These are phyloP conservation scores for Wallacemonas rigidus DNA, from an alignment of 208 protist species.

Conservation along the genomic window DNA sequence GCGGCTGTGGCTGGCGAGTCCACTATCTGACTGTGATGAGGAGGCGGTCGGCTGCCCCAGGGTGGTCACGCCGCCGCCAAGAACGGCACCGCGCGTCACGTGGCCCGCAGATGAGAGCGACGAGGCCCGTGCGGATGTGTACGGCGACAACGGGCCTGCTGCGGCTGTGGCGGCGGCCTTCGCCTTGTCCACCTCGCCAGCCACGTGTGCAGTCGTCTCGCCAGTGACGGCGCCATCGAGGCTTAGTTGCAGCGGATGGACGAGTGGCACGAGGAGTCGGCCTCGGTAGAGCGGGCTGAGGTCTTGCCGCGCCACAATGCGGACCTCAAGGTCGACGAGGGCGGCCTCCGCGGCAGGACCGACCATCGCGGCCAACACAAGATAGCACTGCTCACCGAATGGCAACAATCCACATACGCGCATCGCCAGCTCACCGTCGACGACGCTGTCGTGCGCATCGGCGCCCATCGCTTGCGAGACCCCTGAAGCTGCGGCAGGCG, in stretches of 20 bases:
- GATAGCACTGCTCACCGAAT: constrained; percentile 50
- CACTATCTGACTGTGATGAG: neutral
- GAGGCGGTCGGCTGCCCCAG: neutral
- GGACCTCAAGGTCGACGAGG: constrained; percentile 64
- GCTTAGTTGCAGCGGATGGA: constrained; percentile 66
- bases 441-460: neutral
- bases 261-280: constrained; percentile 46
- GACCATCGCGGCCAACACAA: constrained; percentile 47
- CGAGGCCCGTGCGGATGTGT: constrained; percentile 11
- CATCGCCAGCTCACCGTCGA: constrained; percentile 1
- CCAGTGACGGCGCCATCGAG: constrained; percentile 28
- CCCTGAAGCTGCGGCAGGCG: neutral
- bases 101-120: neutral
- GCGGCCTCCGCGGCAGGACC: constrained; percentile 35
- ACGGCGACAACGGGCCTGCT: neutral
- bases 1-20: neutral
- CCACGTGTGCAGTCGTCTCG: neutral
- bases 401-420: constrained; percentile 68
- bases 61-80: neutral
- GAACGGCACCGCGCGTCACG: neutral
- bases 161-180: neutral
- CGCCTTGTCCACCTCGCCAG: neutral
- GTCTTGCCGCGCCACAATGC: constrained; percentile 57
- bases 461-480: neutral
- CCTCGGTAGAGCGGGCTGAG: constrained; percentile 58